A percentile compares a stretch with the other conserved stretches of the same genome.
These are phyloP conservation scores for Trichoderma sp. DNA, from an alignment of 2,329 filamentous ascomycete species.

Conservation along the genomic window DNA sequence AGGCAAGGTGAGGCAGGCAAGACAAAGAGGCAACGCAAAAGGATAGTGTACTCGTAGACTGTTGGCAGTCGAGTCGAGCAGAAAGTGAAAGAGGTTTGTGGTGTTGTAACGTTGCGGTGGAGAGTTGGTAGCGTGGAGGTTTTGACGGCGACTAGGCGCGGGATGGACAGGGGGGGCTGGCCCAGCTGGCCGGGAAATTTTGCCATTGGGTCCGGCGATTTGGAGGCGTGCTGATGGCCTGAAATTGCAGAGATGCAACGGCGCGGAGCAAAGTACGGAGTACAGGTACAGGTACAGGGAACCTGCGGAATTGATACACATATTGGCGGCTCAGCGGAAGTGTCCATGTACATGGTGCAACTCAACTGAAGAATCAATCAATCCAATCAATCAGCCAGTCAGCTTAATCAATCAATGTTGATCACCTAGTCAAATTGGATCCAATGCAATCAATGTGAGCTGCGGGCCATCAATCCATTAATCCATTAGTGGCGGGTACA, in stretches of 20 bases:
- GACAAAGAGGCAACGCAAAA: not conserved
- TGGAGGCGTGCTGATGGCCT: not conserved
- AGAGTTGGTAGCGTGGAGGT: constrained; percentile 18
- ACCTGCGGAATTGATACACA: not conserved
- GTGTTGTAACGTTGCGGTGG: constrained; percentile 24
- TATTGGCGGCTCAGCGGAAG: too few species aligned
- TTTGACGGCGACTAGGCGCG: constrained; percentile 17
- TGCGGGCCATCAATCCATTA: not conserved
- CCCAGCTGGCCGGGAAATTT: constrained; percentile 19
- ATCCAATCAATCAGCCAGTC: not conserved
- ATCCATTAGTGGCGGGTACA: not conserved
- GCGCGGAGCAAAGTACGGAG: not conserved
- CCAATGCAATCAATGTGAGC: not conserved
- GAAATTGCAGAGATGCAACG: not conserved
- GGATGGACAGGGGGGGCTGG: constrained; percentile 9
- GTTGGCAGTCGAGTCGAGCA: not conserved
- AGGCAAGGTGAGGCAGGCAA: not conserved
- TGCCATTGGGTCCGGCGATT: constrained; percentile 14
- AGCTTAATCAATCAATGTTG: not conserved
- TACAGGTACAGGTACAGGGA: not conserved
- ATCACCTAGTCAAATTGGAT: not conserved
- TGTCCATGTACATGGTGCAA: not conserved
- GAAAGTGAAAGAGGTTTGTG: constrained; percentile 6
- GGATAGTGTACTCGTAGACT: not conserved
- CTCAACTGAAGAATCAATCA: not conserved